Evolutionary conservation across 208 protist genomes (phyloP).

Genomic region (Wallacemonas sp.): DNA sequence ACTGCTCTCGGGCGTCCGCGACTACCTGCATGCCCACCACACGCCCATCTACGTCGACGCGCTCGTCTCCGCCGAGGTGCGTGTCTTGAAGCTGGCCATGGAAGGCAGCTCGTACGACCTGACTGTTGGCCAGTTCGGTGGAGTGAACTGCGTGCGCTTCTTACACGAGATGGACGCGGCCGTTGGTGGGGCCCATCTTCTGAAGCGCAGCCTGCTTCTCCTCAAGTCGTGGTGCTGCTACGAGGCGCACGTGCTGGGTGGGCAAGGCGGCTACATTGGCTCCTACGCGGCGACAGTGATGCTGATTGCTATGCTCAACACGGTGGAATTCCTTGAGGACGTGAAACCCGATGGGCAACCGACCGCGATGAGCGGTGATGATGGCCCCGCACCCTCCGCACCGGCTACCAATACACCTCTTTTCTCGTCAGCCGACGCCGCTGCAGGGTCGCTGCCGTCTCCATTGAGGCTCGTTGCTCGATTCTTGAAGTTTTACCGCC

Average conservation of each 20-base stretch:
- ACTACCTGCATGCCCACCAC: conserved; percentile 49
- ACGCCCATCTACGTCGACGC: conserved; percentile 71
- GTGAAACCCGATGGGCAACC: conserved; percentile 13
- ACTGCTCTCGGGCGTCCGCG: conserved; percentile 59
- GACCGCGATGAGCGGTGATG: neutral
- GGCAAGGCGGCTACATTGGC: conserved; percentile 86
- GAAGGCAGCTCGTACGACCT: conserved; percentile 86
- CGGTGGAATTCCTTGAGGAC: conserved; percentile 85
- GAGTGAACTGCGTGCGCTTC: conserved; percentile 89
- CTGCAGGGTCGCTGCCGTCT: conserved; percentile 18
- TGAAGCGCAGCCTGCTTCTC: conserved; percentile 90
- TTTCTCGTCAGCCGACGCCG: neutral
- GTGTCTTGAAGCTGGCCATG: conserved; percentile 89
- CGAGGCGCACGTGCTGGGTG: conserved; percentile 88
- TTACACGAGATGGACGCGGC: conserved; percentile 82
- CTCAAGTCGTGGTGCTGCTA: conserved; percentile 92
- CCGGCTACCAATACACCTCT: neutral
- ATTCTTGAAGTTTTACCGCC: conserved; percentile 79
- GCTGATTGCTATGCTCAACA: conserved; percentile 90
- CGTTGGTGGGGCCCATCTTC: conserved; percentile 78
- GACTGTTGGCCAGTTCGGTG: conserved; percentile 87
- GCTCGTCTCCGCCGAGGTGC: conserved; percentile 79
- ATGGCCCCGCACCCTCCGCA: neutral
- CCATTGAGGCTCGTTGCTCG: conserved; percentile 63
- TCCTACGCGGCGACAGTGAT: conserved; percentile 90